A percentile compares a stretch with the other conserved stretches of the same genome.
phyloP scores from a whole-genome alignment of 495 filamentous ascomycete species.

The Xylaria palmicola region DNA sequence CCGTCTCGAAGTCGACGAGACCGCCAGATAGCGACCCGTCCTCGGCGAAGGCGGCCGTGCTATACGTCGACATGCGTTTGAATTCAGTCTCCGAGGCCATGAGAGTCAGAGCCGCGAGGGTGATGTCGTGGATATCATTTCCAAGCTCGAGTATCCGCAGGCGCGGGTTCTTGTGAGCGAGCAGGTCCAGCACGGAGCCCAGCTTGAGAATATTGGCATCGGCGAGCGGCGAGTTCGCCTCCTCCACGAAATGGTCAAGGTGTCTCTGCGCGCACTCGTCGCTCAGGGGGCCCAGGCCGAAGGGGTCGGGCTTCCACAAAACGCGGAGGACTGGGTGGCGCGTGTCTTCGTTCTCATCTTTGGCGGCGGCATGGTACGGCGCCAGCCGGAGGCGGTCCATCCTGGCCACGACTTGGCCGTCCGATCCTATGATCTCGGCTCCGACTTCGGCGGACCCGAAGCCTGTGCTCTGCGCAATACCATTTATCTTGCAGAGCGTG shows the following conservation, averaged over 20 bases:
- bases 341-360: slow-evolving; percentile 1
- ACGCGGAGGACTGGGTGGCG: slow-evolving; percentile 29
- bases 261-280: not conserved
- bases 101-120: not conserved
- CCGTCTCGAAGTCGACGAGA: not conserved
- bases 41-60: not conserved
- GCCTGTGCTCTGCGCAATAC: not conserved
- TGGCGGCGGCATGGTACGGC: not conserved
- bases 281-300: not conserved
- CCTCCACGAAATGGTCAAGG: not conserved
- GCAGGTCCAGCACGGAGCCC: slow-evolving; percentile 6
- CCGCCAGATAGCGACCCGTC: not conserved
- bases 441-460: slow-evolving; percentile 1
- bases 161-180: slow-evolving; percentile 41
- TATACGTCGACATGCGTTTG: not conserved
- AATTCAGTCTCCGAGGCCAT: not conserved
- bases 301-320: slow-evolving; percentile 37
- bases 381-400: not conserved
- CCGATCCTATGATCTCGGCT: not conserved
- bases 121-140: slow-evolving; percentile 19
- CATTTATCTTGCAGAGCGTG: not conserved
- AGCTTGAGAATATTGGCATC: not conserved
- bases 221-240: not conserved
- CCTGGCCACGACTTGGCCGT: not conserved
- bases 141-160: slow-evolving; percentile 50